phyloP scores from a whole-genome alignment of 2,329 filamentous ascomycete species.

The Chalaropsis ovoidea region DNA sequence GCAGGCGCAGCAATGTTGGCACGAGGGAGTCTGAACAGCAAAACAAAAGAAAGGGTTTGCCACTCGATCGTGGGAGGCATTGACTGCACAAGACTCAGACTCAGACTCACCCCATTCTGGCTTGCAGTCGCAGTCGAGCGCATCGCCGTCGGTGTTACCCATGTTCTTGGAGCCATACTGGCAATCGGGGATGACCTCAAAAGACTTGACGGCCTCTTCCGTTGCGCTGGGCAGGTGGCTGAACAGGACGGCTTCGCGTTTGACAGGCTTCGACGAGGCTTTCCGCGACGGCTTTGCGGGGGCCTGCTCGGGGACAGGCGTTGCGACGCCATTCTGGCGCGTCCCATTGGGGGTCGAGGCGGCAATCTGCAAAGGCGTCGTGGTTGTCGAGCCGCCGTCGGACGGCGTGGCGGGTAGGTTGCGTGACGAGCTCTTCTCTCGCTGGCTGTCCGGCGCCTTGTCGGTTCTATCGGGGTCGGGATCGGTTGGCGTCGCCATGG shows the following conservation, averaged over 20 bases:
- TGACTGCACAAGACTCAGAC: constrained; percentile 3
- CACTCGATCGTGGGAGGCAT: background rate
- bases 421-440: constrained; percentile 2
- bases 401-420: constrained; percentile 14
- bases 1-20: background rate
- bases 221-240: constrained; percentile 68
- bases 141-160: constrained; percentile 79
- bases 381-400: constrained; percentile 34
- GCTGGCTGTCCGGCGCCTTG: constrained; percentile 8
- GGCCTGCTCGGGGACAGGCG: constrained; percentile 39
- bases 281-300: constrained; percentile 60
- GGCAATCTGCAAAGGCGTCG: constrained; percentile 34
- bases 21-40: background rate
- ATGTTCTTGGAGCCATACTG: constrained; percentile 86
- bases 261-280: constrained; percentile 57
- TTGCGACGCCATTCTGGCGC: constrained; percentile 40
- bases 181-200: constrained; percentile 74
- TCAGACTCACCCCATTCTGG: constrained; percentile 81
- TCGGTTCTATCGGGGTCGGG: background rate
- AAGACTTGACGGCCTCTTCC: constrained; percentile 60
- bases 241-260: constrained; percentile 57
- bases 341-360: constrained; percentile 38
- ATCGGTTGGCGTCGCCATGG: background rate
- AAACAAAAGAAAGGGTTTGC: background rate
- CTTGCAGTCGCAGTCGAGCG: constrained; percentile 86